Evolutionary conservation across 179 eudicot genomes (phyloP).

Genomic region (Camellia oleifera): DNA sequence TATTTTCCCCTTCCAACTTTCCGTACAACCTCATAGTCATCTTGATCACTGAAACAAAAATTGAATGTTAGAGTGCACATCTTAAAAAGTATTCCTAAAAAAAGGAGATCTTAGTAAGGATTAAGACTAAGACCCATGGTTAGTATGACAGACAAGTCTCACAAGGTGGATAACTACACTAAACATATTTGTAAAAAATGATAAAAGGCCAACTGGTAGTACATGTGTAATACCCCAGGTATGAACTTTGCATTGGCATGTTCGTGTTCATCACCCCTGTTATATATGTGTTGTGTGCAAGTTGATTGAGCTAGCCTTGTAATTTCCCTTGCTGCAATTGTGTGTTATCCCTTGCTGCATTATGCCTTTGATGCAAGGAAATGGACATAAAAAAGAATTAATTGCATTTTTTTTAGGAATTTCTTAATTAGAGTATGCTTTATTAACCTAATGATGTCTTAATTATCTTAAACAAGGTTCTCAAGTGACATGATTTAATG

Average conservation of each 20-base stretch:
- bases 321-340: too few relatives aligned
- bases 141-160: neutral
- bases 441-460: too few relatives aligned
- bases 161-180: neutral
- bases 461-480: too few relatives aligned
- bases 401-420: too few relatives aligned
- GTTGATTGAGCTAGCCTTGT: too few relatives aligned
- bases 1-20: slow-evolving; percentile 95
- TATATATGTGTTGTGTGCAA: too few relatives aligned
- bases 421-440: too few relatives aligned
- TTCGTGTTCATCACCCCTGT: too few relatives aligned
- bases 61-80: slow-evolving; percentile 1
- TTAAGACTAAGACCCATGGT: neutral
- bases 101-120: neutral
- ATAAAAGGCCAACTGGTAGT: neutral
- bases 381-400: too few relatives aligned
- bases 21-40: slow-evolving; percentile 93
- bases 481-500: too few relatives aligned
- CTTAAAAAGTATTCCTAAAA: neutral
- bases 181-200: neutral
- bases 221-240: neutral
- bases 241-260: neutral
- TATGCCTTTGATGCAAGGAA: too few relatives aligned
- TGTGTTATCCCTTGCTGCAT: too few relatives aligned
- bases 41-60: slow-evolving; percentile 64